phyloP scores from a whole-genome alignment of 164 flowering plant genomes.

The Aristolochia contorta region DNA sequence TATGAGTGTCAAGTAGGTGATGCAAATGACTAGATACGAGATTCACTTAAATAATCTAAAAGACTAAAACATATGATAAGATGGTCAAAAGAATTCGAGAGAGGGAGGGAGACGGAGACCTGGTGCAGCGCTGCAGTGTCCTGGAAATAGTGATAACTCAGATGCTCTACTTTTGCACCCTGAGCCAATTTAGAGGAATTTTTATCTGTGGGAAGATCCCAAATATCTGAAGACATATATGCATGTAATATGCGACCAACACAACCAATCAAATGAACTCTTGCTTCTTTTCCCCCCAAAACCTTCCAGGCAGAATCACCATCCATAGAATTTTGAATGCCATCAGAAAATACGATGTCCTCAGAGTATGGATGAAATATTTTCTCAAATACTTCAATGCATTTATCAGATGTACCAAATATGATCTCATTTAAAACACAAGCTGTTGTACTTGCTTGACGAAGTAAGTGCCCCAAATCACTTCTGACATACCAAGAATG shows the following conservation, averaged over 20 bases:
- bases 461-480: constrained; percentile 71
- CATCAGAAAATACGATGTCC: constrained; percentile 12
- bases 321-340: constrained; percentile 3
- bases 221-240: constrained; percentile 73
- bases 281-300: constrained; percentile 18
- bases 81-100: background rate
- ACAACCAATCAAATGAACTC: constrained; percentile 50
- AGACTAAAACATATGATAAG: constrained; percentile 6
- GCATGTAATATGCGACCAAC: constrained; percentile 79
- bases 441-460: constrained; percentile 78
- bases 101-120: constrained; percentile 18
- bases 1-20: too few relatives aligned
- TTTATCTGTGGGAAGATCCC: constrained; percentile 67
- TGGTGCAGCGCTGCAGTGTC: constrained; percentile 76
- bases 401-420: constrained; percentile 71
- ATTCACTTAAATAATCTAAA: background rate
- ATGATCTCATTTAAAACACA: constrained; percentile 84
- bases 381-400: constrained; percentile 24
- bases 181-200: constrained; percentile 21
- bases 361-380: constrained; percentile 36
- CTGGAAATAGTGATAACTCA: constrained; percentile 41
- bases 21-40: too few relatives aligned
- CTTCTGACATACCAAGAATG: constrained; percentile 65
- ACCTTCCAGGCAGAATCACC: constrained; percentile 35
- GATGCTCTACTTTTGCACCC: constrained; percentile 32